phyloP scores from a whole-genome alignment of 2,329 filamentous ascomycete genomes.

The Alternaria gansuensis region DNA sequence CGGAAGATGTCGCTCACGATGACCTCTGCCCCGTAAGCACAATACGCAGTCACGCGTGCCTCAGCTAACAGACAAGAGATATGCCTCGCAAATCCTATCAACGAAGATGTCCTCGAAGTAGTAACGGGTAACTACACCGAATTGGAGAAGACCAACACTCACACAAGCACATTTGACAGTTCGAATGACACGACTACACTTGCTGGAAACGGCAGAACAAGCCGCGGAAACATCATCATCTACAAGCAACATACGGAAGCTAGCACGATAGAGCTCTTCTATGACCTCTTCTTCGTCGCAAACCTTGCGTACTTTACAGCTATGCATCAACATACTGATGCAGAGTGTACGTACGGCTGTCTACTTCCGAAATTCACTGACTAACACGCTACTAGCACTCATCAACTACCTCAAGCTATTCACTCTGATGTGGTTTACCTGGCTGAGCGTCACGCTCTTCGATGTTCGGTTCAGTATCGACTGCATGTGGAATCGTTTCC shows the following conservation, averaged over 20 bases:
- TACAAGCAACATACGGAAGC: slow-evolving; percentile 55
- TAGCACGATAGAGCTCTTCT: slow-evolving; percentile 65
- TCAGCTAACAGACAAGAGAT: slow-evolving; percentile 37
- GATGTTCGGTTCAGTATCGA: slow-evolving; percentile 73
- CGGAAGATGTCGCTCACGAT: slow-evolving; percentile 49
- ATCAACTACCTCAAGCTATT: slow-evolving; percentile 62
- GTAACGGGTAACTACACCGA: slow-evolving; percentile 22
- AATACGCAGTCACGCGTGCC: neutral
- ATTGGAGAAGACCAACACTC: slow-evolving; percentile 24
- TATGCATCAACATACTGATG: slow-evolving; percentile 65
- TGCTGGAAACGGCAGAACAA: slow-evolving; percentile 29
- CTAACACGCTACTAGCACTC: slow-evolving; percentile 32
- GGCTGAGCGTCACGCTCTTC: slow-evolving; percentile 69
- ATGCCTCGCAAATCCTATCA: slow-evolving; percentile 45
- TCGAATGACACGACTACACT: slow-evolving; percentile 24
- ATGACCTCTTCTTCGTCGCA: slow-evolving; percentile 69
- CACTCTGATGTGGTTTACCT: slow-evolving; percentile 71
- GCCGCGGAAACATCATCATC: slow-evolving; percentile 35
- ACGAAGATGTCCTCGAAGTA: slow-evolving; percentile 30
- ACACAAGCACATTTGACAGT: slow-evolving; percentile 14
- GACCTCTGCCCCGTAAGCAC: slow-evolving; percentile 53
- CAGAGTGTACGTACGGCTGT: slow-evolving; percentile 28
- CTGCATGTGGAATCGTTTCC: slow-evolving; percentile 69
- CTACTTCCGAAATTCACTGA: neutral
- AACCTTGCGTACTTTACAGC: slow-evolving; percentile 70